Evolutionary conservation across 2,329 filamentous ascomycete species (phyloP), one percentile per base, ranked within the genome.

Genomic region (Penicillium sp.): DNA sequence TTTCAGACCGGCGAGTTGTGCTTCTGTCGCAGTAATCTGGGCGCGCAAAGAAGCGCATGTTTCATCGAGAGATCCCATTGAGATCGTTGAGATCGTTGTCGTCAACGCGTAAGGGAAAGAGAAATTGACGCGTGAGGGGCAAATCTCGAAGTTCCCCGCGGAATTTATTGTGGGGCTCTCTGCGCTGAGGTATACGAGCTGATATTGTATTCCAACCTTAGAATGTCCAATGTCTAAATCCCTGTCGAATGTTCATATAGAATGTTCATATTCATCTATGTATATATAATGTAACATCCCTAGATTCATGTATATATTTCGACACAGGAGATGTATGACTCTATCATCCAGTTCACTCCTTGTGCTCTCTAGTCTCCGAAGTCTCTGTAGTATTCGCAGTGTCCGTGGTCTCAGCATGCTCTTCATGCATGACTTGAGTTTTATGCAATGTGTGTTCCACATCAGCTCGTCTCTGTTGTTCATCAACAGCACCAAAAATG

Each of bases 21-120:
- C 60, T 60, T 76, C 74, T 3, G 73, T 71, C 7, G 68, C 68
- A 9, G 64, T 60, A 16, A 76, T 75, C 52, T 74, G 71, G 9
- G 68, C 65, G 45, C 66, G 69, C 46, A 74, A 58, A 12, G 71
- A 69, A 27, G 67, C 66, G 57, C 66, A 71, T 15, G 57, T 69
- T 13, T 62, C 50, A 44, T 70, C 65, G 1, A 68, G 46, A 0
- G 37, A 50, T 16, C 46, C 52, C 61, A 65, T 65, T 4, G 34
- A 27, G 27, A 44, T 37, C 37, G 44, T 65, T 4, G 34, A 27
- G 27, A 44, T 37, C 37, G 44, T 38, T 38, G 15, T 23, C 31
- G 50, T 18, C 29, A n/a, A 35, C 21, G n/a, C 21, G 31, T 31
- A 23, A n/a, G 23, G 18, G 8, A 29, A 27, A 23, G 37, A 38